Base-by-base conservation (phyloP, 768 basidiomycete genomes). In the Clavulina sp. region DNA sequence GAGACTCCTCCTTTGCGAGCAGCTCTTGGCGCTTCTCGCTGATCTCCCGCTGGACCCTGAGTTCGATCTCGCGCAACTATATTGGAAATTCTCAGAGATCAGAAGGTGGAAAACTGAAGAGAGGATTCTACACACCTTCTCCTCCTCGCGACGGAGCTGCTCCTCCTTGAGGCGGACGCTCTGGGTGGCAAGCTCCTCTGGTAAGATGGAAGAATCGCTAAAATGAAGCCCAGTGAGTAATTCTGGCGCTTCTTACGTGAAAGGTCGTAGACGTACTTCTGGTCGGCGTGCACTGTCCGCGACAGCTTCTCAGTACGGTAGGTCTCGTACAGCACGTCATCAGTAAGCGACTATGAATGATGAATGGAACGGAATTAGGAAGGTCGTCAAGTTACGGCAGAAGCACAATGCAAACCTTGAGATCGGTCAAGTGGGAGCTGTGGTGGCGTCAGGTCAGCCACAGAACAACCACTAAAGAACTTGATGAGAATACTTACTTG, bases 141-240 rank as follows among this genome's bases (percentile, higher is more conserved):
- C 89, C 70, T 95, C 91, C 65, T 99, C 95, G 54, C 85, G 72
- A 59, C 92, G 81, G 53, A 99, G 80, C 65, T 97, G 95, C 64
- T 99, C 95, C 69, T 97, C 95, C 71, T 97, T 97, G 70, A 97
- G 80, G 52, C 93, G 84, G 43, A 96, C 91, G 55, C 83, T 87
- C 68, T 97, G 95, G 50, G 81, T 89, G 18, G 95, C 95, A 58
- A 99, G 77, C 62, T 97, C 95, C 66, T 96, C 92, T 1, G 95
- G 92, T 19, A 87, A 75, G 59, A 97, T 86, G 13, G 88, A 91
- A 43, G 84, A 80, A 58, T 91, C 85, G 57, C 82, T 84, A 36
- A 4, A 41, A 58, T 1, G 57, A 43, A 49, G 43, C 16, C 26
- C n/a, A 50, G 24, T 41, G 29, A 34, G 34, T 49, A 40, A 52